Percentiles rank a stretch among this genome's conserved stretches.
These are phyloP conservation scores for Gracilaria domingensis DNA, from an alignment of 23 red algal genomes.

Conservation along the genomic window DNA sequence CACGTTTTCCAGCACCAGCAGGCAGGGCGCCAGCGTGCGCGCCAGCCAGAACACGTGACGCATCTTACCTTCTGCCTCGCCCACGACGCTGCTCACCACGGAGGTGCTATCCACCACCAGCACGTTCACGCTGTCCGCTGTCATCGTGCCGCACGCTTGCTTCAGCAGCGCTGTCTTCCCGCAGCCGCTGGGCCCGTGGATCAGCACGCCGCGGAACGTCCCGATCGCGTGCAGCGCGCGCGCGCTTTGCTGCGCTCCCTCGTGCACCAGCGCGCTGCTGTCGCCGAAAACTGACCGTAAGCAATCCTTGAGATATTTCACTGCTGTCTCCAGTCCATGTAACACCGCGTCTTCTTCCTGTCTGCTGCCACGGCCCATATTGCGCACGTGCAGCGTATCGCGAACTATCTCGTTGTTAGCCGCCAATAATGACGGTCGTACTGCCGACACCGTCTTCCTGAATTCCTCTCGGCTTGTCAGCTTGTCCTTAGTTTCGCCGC, in stretches of 20 bases:
- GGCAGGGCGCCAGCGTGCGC: slow-evolving; percentile 59
- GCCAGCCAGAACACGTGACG: slow-evolving; percentile 72
- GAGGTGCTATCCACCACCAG: slow-evolving; percentile 67
- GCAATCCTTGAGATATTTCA: not conserved
- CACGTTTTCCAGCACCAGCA: slow-evolving; percentile 92
- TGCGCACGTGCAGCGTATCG: not conserved
- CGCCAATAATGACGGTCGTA: not conserved
- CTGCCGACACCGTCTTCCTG: not conserved
- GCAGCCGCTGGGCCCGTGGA: slow-evolving; percentile 88
- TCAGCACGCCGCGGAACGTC: slow-evolving; percentile 62
- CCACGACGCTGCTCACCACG: slow-evolving; percentile 74
- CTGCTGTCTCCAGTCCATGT: not conserved
- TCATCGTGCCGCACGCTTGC: slow-evolving; percentile 43
- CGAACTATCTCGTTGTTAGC: not conserved
- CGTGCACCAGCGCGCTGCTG: not conserved
- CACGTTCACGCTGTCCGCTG: slow-evolving; percentile 49
- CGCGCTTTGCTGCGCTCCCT: not conserved
- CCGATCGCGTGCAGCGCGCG: not conserved
- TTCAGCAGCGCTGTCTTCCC: slow-evolving; percentile 88
- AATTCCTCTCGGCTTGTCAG: not conserved
- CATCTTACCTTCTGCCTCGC: slow-evolving; percentile 75
- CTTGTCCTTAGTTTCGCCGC: not conserved
- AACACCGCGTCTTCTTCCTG: not conserved
- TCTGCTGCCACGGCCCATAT: not conserved
- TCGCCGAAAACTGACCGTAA: not conserved